Evolutionary conservation across 345 rosid species (phyloP).

Genomic region (Rubroshorea leprosula): DNA sequence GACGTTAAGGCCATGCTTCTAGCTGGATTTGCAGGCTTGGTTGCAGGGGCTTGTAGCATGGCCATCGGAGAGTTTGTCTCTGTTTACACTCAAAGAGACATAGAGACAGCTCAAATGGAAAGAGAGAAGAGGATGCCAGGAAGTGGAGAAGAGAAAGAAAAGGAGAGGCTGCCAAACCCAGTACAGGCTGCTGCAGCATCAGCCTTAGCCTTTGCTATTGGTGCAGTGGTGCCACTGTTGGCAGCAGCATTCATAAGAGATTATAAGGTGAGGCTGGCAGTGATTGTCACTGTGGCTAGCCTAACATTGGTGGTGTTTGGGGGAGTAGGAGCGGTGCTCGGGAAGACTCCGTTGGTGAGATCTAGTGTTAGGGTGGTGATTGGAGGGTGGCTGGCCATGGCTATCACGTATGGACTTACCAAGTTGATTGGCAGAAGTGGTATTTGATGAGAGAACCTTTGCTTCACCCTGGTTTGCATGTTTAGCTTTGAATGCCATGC

Average conservation of each 20-base stretch:
- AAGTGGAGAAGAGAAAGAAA: conserved; percentile 19
- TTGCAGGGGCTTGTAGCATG: conserved; percentile 82
- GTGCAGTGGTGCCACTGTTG: conserved; percentile 51
- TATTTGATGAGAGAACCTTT: too few species aligned
- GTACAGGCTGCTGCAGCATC: conserved; percentile 67
- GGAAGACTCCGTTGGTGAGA: conserved; percentile 40
- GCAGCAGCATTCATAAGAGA: conserved; percentile 51
- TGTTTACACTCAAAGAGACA: conserved; percentile 64
- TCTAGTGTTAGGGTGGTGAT: conserved; percentile 48
- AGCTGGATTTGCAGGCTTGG: conserved; percentile 64
- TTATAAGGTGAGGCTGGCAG: conserved; percentile 42
- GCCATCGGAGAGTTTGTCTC: conserved; percentile 86
- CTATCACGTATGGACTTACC: conserved; percentile 61
- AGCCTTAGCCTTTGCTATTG: conserved; percentile 58
- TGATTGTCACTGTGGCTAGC: conserved; percentile 42
- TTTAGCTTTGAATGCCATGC: too few species aligned
- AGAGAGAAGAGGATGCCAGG: conserved; percentile 24
- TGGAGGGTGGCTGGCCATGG: conserved; percentile 79
- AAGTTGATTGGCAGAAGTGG: conserved; percentile 43
- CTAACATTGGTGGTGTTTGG: conserved; percentile 50
- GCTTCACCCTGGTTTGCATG: too few species aligned
- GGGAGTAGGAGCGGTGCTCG: conserved; percentile 46
- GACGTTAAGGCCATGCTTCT: conserved; percentile 61
- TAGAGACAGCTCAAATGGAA: conserved; percentile 49
- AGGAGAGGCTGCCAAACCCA: conserved; percentile 50